Evolutionary conservation across 192 early-diverging fungal genomes (phyloP).

Genomic region (Podila horticola): DNA sequence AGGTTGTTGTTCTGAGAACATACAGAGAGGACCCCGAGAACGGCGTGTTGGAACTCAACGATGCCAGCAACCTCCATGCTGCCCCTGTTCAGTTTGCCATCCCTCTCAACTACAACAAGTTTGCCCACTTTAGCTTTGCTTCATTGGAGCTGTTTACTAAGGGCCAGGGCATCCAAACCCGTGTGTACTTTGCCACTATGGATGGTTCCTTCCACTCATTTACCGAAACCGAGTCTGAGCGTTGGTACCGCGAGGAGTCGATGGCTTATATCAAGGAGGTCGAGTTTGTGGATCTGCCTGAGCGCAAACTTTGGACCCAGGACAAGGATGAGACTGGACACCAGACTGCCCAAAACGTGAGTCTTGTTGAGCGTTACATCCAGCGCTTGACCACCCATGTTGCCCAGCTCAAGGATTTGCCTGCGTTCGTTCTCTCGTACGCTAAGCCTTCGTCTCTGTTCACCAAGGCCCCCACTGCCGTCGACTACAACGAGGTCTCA

Average conservation of each 20-base stretch:
- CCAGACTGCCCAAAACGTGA: slow-evolving; percentile 53
- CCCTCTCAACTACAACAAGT: slow-evolving; percentile 19
- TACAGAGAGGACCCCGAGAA: slow-evolving; percentile 26
- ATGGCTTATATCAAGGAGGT: slow-evolving; percentile 74
- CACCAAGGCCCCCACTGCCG: slow-evolving; percentile 23
- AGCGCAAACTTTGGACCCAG: slow-evolving; percentile 70
- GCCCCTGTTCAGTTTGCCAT: slow-evolving; percentile 27
- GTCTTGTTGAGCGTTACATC: slow-evolving; percentile 72
- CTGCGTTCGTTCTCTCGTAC: slow-evolving; percentile 53
- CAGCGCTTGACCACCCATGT: slow-evolving; percentile 65
- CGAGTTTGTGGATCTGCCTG: slow-evolving; percentile 88
- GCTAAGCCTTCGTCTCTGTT: slow-evolving; percentile 40
- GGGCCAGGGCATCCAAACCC: slow-evolving; percentile 50
- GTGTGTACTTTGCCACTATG: slow-evolving; percentile 64
- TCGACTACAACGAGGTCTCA: slow-evolving; percentile 28
- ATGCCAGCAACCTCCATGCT: slow-evolving; percentile 29
- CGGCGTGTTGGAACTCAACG: slow-evolving; percentile 30
- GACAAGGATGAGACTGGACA: slow-evolving; percentile 75
- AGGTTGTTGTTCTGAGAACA: slow-evolving; percentile 35
- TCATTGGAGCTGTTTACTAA: slow-evolving; percentile 39
- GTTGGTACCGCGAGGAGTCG: slow-evolving; percentile 91
- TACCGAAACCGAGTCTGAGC: slow-evolving; percentile 50
- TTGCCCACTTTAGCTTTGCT: slow-evolving; percentile 25
- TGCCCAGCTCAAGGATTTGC: slow-evolving; percentile 60
- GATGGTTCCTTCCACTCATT: slow-evolving; percentile 69